These are phyloP conservation scores for Ophiostoma montium DNA, from an alignment of 2,329 filamentous ascomycete genomes.

Conservation along the genomic window DNA sequence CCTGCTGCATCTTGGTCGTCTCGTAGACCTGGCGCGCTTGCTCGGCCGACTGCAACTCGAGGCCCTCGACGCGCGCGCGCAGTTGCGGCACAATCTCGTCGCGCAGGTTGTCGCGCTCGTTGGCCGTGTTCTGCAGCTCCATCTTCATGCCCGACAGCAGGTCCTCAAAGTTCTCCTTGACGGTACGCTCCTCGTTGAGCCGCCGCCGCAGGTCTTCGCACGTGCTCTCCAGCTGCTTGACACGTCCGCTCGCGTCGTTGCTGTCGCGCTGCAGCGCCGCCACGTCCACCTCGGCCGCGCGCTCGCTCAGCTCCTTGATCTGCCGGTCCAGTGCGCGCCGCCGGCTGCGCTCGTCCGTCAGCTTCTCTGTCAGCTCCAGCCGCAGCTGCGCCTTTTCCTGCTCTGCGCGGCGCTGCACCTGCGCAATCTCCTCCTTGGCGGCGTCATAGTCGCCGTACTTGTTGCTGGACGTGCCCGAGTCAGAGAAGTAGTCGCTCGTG, in stretches of 20 bases:
- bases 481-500: conserved; percentile 96
- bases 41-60: conserved; percentile 61
- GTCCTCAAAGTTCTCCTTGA: conserved; percentile 90
- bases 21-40: conserved; percentile 65
- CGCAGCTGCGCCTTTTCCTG: conserved; percentile 83
- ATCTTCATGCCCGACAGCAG: conserved; percentile 69
- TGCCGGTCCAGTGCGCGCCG: conserved; percentile 69
- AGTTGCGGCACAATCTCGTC: conserved; percentile 78
- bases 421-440: conserved; percentile 60
- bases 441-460: conserved; percentile 57
- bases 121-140: conserved; percentile 68
- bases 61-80: conserved; percentile 58
- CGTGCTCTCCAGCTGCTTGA: conserved; percentile 64
- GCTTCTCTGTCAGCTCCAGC: conserved; percentile 68
- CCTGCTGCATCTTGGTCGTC: conserved; percentile 73
- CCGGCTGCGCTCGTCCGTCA: conserved; percentile 72
- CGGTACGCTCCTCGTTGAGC: conserved; percentile 68
- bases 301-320: conserved; percentile 68
- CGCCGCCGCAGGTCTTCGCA: conserved; percentile 75
- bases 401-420: conserved; percentile 67
- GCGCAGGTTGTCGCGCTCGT: conserved; percentile 81
- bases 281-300: conserved; percentile 49
- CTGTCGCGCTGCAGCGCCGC: conserved; percentile 24
- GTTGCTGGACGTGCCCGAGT: conserved; percentile 72
- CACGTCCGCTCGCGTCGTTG: conserved; percentile 39